These are phyloP conservation scores for Castanea crenata DNA, from an alignment of 306 rosid genomes.

Conservation along the genomic window DNA sequence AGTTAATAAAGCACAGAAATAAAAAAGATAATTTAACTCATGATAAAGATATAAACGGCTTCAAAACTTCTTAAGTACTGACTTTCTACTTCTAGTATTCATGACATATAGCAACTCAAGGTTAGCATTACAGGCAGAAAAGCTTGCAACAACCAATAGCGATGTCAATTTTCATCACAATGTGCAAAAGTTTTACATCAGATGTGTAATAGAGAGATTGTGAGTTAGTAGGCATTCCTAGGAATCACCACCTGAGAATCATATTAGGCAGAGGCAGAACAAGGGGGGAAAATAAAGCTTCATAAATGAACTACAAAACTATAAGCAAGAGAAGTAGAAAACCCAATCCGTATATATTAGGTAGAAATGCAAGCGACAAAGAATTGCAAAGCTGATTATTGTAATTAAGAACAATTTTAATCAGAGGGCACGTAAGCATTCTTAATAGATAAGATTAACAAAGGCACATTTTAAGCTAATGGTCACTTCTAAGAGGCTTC, in stretches of 20 bases:
- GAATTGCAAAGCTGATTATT: neutral
- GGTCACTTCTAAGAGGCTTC: conserved; percentile 9
- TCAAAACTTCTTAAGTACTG: neutral
- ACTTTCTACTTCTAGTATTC: neutral
- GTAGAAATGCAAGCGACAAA: neutral
- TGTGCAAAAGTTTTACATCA: neutral
- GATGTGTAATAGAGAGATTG: neutral
- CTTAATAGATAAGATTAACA: neutral
- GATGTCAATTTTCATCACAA: neutral
- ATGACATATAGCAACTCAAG: neutral
- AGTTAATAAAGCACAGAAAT: conserved; percentile 12
- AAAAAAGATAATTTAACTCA: conserved; percentile 7
- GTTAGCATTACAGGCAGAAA: neutral
- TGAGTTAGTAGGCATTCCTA: neutral
- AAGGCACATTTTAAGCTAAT: neutral
- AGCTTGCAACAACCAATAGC: neutral
- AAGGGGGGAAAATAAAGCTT: neutral
- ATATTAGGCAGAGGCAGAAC: neutral
- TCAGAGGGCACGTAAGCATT: conserved; percentile 6
- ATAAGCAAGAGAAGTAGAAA: neutral
- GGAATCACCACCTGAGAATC: neutral
- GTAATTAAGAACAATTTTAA: neutral
- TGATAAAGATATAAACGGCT: neutral
- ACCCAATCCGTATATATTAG: neutral
- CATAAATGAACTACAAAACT: neutral